Percentiles rank a stretch among this genome's conserved stretches.
Evolutionary conservation across 345 rosid species (phyloP).

Genomic region (Ceriops zippeliana): DNA sequence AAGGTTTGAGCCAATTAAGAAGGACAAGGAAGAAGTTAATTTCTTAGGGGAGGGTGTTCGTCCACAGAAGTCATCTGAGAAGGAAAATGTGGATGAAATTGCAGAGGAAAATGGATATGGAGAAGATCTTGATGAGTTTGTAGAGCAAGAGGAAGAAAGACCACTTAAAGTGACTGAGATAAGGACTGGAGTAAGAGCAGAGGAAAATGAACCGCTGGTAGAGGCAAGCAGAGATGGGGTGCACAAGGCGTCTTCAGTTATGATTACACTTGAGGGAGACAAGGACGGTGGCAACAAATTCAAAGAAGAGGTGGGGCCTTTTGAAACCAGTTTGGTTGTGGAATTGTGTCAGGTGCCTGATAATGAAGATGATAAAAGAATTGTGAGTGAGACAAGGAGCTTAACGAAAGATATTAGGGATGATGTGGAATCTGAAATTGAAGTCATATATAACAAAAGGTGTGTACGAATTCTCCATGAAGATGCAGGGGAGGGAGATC

Average conservation of each 20-base stretch:
- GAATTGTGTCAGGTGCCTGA: slow-evolving; percentile 21
- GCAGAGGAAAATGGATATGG: slow-evolving; percentile 6
- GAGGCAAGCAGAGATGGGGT: neutral
- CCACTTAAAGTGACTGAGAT: slow-evolving; percentile 11
- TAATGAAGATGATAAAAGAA: slow-evolving; percentile 27
- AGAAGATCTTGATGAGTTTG: neutral
- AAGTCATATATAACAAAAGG: neutral
- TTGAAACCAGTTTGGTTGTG: slow-evolving; percentile 17
- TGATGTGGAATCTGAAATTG: slow-evolving; percentile 22
- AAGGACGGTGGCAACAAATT: slow-evolving; percentile 8
- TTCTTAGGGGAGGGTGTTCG: neutral
- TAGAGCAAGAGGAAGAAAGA: slow-evolving; percentile 14
- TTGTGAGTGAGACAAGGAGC: slow-evolving; percentile 38
- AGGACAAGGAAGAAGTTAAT: slow-evolving; percentile 6
- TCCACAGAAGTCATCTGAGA: no score
- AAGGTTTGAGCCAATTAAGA: slow-evolving; percentile 22
- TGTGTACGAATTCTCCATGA: neutral
- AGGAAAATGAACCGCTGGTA: slow-evolving; percentile 5
- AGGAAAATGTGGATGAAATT: neutral
- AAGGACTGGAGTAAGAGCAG: neutral
- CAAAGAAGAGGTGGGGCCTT: slow-evolving; percentile 3
- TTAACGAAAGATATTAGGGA: slow-evolving; percentile 44
- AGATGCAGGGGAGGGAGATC: slow-evolving; percentile 8
- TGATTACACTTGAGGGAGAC: slow-evolving; percentile 15
- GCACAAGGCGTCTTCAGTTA: slow-evolving; percentile 1